Percentiles rank a stretch among this genome's conserved stretches.
phyloP scores from a whole-genome alignment of 257 asterid genomes.

The Gardenia jasminoides region DNA sequence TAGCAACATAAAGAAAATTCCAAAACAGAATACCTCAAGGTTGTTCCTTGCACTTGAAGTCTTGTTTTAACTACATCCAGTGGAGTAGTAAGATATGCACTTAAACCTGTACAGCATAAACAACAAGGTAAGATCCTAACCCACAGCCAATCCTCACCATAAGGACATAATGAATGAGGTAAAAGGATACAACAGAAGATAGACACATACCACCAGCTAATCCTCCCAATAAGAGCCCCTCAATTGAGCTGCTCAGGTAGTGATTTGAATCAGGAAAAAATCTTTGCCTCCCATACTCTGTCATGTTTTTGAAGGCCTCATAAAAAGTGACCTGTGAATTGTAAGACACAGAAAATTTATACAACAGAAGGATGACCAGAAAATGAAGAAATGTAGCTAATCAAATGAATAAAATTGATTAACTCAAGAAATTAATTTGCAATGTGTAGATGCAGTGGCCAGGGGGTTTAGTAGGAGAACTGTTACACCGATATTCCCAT shows the following conservation, averaged over 20 bases:
- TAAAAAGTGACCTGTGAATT: slow-evolving; percentile 64
- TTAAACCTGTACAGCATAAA: slow-evolving; percentile 47
- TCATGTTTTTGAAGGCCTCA: slow-evolving; percentile 62
- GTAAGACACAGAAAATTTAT: slow-evolving; percentile 1
- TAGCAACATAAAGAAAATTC: not conserved
- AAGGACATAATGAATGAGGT: not conserved
- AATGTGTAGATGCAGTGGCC: not conserved
- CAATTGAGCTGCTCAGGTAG: slow-evolving; percentile 49
- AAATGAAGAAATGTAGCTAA: not conserved
- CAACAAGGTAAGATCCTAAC: slow-evolving; percentile 10
- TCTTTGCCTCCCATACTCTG: slow-evolving; percentile 55
- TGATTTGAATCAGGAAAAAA: slow-evolving; percentile 47
- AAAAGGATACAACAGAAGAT: not conserved
- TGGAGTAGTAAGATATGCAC: slow-evolving; percentile 84
- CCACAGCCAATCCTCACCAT: not conserved
- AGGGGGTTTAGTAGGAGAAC: not conserved
- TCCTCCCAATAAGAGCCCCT: slow-evolving; percentile 82
- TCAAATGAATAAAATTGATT: not conserved
- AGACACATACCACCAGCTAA: slow-evolving; percentile 67
- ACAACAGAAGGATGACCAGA: not conserved
- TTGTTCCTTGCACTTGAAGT: slow-evolving; percentile 74
- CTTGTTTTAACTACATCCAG: slow-evolving; percentile 81
- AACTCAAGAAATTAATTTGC: not conserved
- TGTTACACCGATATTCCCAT: not conserved
- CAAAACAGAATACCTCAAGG: slow-evolving; percentile 40